Base-by-base conservation (phyloP, 1,284 basidiomycete species). In the Xerocomus amazonicus region DNA sequence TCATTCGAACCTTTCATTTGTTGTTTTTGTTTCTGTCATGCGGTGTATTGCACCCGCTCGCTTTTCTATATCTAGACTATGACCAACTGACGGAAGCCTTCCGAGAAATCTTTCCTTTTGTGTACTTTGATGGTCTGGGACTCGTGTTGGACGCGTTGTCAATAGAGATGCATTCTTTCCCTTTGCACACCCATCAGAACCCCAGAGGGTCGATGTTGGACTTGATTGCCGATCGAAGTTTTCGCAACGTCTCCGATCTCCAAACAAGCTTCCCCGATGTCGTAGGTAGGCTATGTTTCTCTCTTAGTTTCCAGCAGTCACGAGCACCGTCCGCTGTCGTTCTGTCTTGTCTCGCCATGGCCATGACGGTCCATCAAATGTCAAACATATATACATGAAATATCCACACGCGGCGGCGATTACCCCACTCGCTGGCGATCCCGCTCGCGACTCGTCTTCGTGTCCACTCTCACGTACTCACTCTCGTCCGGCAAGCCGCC, bases 391-490 rank as follows among this genome's bases (percentile, higher is more conserved):
- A 23, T 23, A 23, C 35, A 42, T 43, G 43, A n/a, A 28, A 36
- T 37, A 23, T 26, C 9, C 29, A 23, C 9, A 7, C 9, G 19
- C 14, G 31, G 28, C 29, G 13, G 27, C 16, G 33, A 42, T 28
- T 47, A 69, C 37, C 26, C 7, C 3, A 40, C 50, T 35, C 62
- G 54, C 12, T 68, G 57, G 16, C 66, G 65, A 10, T 70, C 73
- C 45, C 69, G 56, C 45, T 73, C 72, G 16, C 79, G 70, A 63
- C 82, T 86, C 47, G 59, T 75, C 71, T 77, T 84, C 33, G 87
- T 92, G 56, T 94, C 91, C 31, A 94, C 77, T 57, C 81, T 79
- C 47, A 94, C 91, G 61, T 92, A 95, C 57, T 93, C 91, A 54
- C 78, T 77, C 59, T 89, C 87, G 46, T 81, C 82, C 12, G 57